Percentiles rank a stretch among this genome's conserved stretches.
Conservation (phyloP, 225 moss, liverwort and hornwort genomes). For the Physcomitrium patens region DNA sequence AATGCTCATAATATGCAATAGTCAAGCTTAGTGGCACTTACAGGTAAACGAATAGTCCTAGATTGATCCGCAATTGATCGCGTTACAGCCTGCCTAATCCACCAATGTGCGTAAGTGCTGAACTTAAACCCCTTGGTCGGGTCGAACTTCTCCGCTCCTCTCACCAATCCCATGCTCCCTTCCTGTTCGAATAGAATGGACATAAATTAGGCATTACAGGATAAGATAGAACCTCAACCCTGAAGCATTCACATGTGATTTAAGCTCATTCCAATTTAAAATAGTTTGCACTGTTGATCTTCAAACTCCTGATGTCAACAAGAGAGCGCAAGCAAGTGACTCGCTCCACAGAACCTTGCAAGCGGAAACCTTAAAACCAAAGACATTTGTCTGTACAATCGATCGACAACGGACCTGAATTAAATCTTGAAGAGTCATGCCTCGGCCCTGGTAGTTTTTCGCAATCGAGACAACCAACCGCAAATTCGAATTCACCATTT, state of each 20-base stretch:
- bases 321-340: no score
- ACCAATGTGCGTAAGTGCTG: slow-evolving; percentile 94
- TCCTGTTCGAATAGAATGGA: slow-evolving; percentile 51
- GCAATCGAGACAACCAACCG: slow-evolving; percentile 95
- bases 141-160: slow-evolving; percentile 90
- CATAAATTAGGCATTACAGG: background rate
- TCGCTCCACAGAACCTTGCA: no score
- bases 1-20: no score
- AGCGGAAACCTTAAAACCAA: no score
- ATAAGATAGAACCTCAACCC: no score
- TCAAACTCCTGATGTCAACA: no score
- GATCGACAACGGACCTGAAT: slow-evolving; percentile 57
- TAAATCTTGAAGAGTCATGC: slow-evolving; percentile 94
- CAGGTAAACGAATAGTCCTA: slow-evolving; percentile 85
- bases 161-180: slow-evolving; percentile 84
- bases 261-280: no score
- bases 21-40: slow-evolving; percentile 30
- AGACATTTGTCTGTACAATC: no score
- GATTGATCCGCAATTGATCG: slow-evolving; percentile 94
- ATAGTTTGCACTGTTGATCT: no score
- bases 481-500: slow-evolving; percentile 96
- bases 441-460: slow-evolving; percentile 90
- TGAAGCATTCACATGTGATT: no score
- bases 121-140: slow-evolving; percentile 85
- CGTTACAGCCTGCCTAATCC: slow-evolving; percentile 94